Evolutionary conservation across 2,329 filamentous ascomycete species (phyloP), one percentile per base, ranked within the genome.

Genomic region (Verticillium zaregamsianum): DNA sequence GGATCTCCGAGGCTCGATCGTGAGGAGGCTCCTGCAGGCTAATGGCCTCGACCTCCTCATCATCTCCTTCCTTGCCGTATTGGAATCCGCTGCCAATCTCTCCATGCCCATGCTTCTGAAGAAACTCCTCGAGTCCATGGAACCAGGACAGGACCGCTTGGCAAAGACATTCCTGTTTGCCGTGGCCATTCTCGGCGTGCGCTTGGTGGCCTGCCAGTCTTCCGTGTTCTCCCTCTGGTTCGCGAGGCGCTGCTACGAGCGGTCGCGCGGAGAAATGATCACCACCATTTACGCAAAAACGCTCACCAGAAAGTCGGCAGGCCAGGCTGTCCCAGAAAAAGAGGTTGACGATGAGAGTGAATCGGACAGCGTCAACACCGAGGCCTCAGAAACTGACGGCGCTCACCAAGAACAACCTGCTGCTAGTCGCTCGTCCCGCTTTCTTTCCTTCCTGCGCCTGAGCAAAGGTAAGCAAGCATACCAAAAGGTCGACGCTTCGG

Each of bases 221-320:
- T 82, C 82, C 5, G 86, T 93, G 0, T 86, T 93, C 68, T 86
- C 79, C 28, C 77, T 92, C 0, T 97, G 93, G 93, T 96, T 90
- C 70, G 87, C 88, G n/a, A 85, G 93, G 66, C 87, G 93, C 63
- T 86, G 86, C 32, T 97, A 97, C 68, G 93, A 97, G 73, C 80
- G 93, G 62, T 92, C 90, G 5, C 82, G 93, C 57, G 93, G 93
- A 5, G 92, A 96, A 74, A 86, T 94, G 83, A 90, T 94, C 62
- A 93, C 90, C 17, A 92, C 92, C 85, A 81, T 93, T 14, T 92
- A 92, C 68, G 90, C 92, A 68, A 94, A 94, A 73, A 90, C 89
- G 0, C 72, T 92, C 14, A 84, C 85, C 11, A 78, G 90, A 7
- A 92, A 92, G 73, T 78, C 75, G 1, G 79, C 79, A 63, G 78